Evolutionary conservation across 2,329 filamentous ascomycete genomes (phyloP).

Genomic region (Rutstroemia sp.): DNA sequence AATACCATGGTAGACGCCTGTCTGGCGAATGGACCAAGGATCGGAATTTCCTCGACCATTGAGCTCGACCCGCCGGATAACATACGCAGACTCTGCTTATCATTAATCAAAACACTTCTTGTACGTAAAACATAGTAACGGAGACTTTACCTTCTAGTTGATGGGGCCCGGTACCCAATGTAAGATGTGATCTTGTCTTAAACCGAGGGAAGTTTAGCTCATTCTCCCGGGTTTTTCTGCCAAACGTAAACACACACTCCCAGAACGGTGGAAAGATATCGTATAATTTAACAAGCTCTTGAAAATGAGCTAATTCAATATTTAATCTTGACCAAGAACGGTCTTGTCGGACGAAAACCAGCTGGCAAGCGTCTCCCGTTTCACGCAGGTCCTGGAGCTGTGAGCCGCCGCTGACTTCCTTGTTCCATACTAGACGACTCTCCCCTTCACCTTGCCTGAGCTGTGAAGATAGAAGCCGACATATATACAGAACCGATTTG

Average conservation of each 20-base stretch:
- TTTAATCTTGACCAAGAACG: constrained; percentile 16
- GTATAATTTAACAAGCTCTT: constrained; percentile 11
- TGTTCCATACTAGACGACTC: neutral
- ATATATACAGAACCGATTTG: too few relatives aligned
- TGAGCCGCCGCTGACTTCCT: neutral
- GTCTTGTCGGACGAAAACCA: constrained; percentile 15
- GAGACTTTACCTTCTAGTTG: neutral
- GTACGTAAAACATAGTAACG: too few relatives aligned
- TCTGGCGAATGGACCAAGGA: constrained; percentile 34
- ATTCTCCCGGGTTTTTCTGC: constrained; percentile 16
- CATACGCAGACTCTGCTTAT: constrained; percentile 14
- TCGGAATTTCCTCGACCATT: constrained; percentile 8
- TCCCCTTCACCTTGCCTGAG: neutral
- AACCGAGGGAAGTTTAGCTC: constrained; percentile 19
- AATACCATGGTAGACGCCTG: constrained; percentile 30
- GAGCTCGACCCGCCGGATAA: constrained; percentile 16
- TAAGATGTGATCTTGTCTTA: neutral
- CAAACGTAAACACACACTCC: constrained; percentile 19
- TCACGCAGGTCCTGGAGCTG: neutral
- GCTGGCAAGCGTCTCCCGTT: constrained; percentile 3
- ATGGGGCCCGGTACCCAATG: neutral
- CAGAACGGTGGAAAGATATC: constrained; percentile 14
- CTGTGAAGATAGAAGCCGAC: neutral
- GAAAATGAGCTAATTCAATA: constrained; percentile 10
- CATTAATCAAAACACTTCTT: neutral